Conservation (phyloP, 495 filamentous ascomycete genomes). For the Neurospora africana region DNA sequence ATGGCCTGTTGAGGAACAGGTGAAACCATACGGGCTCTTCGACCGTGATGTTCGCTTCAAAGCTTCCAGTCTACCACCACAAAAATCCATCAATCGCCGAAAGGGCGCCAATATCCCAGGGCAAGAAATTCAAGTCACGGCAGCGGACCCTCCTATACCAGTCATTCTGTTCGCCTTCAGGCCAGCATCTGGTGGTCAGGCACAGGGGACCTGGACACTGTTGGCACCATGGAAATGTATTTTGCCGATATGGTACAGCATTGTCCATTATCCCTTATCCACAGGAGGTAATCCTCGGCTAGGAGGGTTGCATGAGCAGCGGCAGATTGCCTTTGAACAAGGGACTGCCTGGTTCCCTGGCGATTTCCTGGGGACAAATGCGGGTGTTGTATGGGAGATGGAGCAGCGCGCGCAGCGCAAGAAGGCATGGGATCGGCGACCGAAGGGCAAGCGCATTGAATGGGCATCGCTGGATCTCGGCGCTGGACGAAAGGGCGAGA, state of each 20-base stretch:
- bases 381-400: slow-evolving; percentile 68
- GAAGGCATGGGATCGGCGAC: slow-evolving; percentile 63
- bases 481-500: slow-evolving; percentile 64
- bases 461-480: slow-evolving; percentile 71
- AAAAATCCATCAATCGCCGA: slow-evolving; percentile 80
- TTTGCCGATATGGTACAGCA: slow-evolving; percentile 68
- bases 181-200: slow-evolving; percentile 29
- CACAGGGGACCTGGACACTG: slow-evolving; percentile 69
- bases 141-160: slow-evolving; percentile 73
- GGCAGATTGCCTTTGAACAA: slow-evolving; percentile 77
- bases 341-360: slow-evolving; percentile 75
- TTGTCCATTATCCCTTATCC: slow-evolving; percentile 79
- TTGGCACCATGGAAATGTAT: slow-evolving; percentile 91
- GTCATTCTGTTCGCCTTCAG: slow-evolving; percentile 58
- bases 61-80: slow-evolving; percentile 59
- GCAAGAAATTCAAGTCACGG: slow-evolving; percentile 42
- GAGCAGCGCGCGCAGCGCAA: slow-evolving; percentile 51
- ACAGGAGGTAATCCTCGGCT: slow-evolving; percentile 70
- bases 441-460: slow-evolving; percentile 69
- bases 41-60: slow-evolving; percentile 49
- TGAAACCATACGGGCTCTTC: slow-evolving; percentile 52
- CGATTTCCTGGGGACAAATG: slow-evolving; percentile 74
- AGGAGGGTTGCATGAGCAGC: slow-evolving; percentile 68
- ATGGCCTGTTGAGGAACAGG: slow-evolving; percentile 59
- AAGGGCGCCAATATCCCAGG: slow-evolving; percentile 60